Percentiles rank a stretch among this genome's conserved stretches.
Conservation (phyloP, 306 rosid genomes). For the Canavalia gladiata region DNA sequence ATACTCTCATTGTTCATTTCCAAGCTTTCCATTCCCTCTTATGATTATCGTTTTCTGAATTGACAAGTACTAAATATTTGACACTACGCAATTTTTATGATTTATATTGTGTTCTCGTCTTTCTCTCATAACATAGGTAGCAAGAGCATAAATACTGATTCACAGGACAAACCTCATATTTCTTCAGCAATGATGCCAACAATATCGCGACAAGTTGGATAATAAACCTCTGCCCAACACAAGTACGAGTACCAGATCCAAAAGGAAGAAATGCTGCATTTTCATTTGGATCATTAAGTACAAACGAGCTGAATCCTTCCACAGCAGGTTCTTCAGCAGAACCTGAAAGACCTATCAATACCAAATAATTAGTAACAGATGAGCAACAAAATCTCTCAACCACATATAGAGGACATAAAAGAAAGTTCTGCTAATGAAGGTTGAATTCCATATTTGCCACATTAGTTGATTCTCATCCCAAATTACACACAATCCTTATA, state of each 20-base stretch:
- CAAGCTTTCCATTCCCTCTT: background rate
- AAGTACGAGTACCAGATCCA: constrained; percentile 80
- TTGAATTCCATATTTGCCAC: constrained; percentile 13
- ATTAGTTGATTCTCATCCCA: constrained; percentile 27
- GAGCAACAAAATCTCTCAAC: background rate
- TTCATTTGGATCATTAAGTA: constrained; percentile 69
- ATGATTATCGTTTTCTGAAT: background rate
- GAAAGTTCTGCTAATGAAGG: background rate
- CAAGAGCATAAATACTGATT: constrained; percentile 15
- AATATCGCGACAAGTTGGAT: constrained; percentile 68
- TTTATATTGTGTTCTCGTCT: background rate
- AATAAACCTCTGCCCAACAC: constrained; percentile 79
- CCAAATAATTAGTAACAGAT: constrained; percentile 40
- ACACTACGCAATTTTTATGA: constrained; percentile 11
- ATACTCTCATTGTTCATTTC: constrained; percentile 3
- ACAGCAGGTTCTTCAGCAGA: constrained; percentile 50
- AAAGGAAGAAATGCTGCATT: constrained; percentile 81
- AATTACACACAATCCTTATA: background rate
- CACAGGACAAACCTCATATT: constrained; percentile 67
- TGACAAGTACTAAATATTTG: background rate
- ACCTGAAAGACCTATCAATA: constrained; percentile 48
- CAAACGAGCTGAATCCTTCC: constrained; percentile 49
- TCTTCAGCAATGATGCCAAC: constrained; percentile 67
- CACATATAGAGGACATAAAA: background rate
- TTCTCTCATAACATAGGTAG: background rate